These are phyloP conservation scores for Emericellopsis atlantica DNA, from an alignment of 2,329 filamentous ascomycete species.

Conservation along the genomic window DNA sequence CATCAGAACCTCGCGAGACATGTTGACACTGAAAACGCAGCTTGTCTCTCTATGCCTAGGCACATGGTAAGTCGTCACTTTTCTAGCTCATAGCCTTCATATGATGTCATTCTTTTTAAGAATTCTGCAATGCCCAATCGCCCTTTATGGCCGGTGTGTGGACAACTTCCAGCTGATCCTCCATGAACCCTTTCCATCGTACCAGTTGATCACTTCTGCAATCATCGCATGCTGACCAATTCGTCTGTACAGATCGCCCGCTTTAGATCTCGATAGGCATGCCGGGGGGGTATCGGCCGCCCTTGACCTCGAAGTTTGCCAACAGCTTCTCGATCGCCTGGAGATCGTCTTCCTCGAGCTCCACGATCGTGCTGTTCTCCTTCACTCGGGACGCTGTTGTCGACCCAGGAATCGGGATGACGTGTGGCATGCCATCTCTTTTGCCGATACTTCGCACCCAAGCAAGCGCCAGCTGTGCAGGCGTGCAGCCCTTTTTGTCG, in stretches of 20 bases:
- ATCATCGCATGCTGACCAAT: not conserved
- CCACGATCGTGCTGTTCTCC: slow-evolving; percentile 45
- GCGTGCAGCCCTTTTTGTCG: slow-evolving; percentile 42
- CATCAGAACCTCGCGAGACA: not conserved
- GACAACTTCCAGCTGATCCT: slow-evolving; percentile 4
- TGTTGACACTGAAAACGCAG: not conserved
- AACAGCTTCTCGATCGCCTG: slow-evolving; percentile 35
- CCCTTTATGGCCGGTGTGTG: slow-evolving; percentile 8
- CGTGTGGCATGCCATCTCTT: slow-evolving; percentile 37
- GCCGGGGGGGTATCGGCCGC: slow-evolving; percentile 31
- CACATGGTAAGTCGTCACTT: not conserved
- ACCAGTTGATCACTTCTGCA: not conserved
- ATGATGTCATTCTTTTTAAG: slow-evolving; percentile 26
- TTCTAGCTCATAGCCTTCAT: slow-evolving; percentile 1
- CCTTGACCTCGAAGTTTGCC: slow-evolving; percentile 30
- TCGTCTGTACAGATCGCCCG: not conserved
- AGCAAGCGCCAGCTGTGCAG: slow-evolving; percentile 52
- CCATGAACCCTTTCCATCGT: not conserved
- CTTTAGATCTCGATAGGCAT: slow-evolving; percentile 20
- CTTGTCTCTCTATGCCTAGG: not conserved
- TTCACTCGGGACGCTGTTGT: slow-evolving; percentile 39
- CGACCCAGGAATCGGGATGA: slow-evolving; percentile 57
- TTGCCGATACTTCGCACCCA: slow-evolving; percentile 43
- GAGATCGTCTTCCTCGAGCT: slow-evolving; percentile 37
- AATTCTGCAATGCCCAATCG: slow-evolving; percentile 37